Percentiles rank a stretch among this genome's conserved stretches.
Evolutionary conservation across 495 filamentous ascomycete genomes (phyloP).

Genomic region (Clohesyomyces aquaticus): DNA sequence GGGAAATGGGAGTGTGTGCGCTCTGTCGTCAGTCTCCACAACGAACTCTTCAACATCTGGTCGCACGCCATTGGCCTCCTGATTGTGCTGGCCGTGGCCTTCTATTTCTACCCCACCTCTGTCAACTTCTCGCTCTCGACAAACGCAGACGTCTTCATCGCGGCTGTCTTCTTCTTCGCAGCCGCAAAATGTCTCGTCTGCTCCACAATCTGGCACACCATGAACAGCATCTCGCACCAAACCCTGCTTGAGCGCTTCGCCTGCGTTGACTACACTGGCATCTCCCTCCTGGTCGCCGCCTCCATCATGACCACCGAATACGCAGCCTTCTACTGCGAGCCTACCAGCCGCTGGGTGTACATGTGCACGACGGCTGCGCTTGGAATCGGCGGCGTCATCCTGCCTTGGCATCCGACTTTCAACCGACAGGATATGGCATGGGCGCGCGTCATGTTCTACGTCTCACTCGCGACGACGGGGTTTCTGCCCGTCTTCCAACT

Average conservation of each 20-base stretch:
- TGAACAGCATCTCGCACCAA: constrained; percentile 92
- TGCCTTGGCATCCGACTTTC: constrained; percentile 96
- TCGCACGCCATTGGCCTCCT: constrained; percentile 86
- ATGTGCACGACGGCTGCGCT: constrained; percentile 79
- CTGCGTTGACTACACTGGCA: constrained; percentile 98
- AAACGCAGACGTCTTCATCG: constrained; percentile 83
- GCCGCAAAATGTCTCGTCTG: constrained; percentile 95
- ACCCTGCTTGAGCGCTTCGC: constrained; percentile 91
- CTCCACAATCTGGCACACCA: constrained; percentile 96
- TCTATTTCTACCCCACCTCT: constrained; percentile 92
- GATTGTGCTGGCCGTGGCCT: constrained; percentile 84
- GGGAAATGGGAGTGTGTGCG: constrained; percentile 83
- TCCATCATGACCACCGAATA: constrained; percentile 99
- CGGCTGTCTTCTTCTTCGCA: constrained; percentile 94
- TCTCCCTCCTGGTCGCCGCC: constrained; percentile 92
- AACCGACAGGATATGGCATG: constrained; percentile 91
- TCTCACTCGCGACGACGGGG: constrained; percentile 84
- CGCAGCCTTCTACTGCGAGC: constrained; percentile 98
- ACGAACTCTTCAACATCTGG: constrained; percentile 98
- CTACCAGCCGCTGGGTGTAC: constrained; percentile 82
- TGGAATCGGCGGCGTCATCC: constrained; percentile 83
- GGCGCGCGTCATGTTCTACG: constrained; percentile 89
- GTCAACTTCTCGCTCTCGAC: constrained; percentile 85
- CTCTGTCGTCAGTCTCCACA: constrained; percentile 81
- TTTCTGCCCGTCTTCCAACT: constrained; percentile 88